Base-by-base conservation (phyloP, 2,329 filamentous ascomycete species). In the Leptosphaerulina australis region DNA sequence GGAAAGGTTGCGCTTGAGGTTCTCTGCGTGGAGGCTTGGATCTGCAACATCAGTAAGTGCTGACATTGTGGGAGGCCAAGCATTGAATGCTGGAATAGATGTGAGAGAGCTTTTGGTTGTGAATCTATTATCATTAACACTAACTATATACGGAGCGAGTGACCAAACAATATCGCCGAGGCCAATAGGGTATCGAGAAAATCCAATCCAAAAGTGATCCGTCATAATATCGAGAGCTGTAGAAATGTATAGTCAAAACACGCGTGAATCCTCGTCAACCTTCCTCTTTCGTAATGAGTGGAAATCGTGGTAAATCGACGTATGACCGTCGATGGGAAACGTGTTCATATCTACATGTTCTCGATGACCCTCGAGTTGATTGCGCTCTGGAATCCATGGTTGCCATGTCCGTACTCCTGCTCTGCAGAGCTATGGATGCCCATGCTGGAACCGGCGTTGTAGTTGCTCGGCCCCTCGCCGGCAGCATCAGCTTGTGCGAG, bases 321-420 rank as follows among this genome's bases (percentile, higher is more conserved):
- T n/a, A 3, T 14, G 5, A 20, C 22, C 4, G 33, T 11, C 18
- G 22, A 35, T n/a, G 20, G 10, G 17, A 6, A 11, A 7, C 24
- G 24, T 28, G 14, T n/a, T 24, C 25, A 15, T 14, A 10, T 47
- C 58, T 64, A 96, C 73, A 97, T 93, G 75, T 92, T 88, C 80
- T 97, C 90, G 60, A 96, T 81, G 29, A 96, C 81, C 52, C 85
- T 84, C 44, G 91, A 84, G 71, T 94, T 92, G 71, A 96, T 83
- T 25, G 90, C 91, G 64, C 84, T 82, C 75, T 93, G 86, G 72
- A 96, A 89, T 44, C 87, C 84, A 17, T 72, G 64, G 21, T 75
- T 76, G 38, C 68, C 66, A 4, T 67, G 63, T 9, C 74, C 74
- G 34, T 74, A 70, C 56, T 76, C 66, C 47, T 70, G 50, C 30